A percentile compares a stretch with the other conserved stretches of the same genome.
phyloP scores from a whole-genome alignment of 352 stramenopile species.

The Globisporangium megalacanthum region DNA sequence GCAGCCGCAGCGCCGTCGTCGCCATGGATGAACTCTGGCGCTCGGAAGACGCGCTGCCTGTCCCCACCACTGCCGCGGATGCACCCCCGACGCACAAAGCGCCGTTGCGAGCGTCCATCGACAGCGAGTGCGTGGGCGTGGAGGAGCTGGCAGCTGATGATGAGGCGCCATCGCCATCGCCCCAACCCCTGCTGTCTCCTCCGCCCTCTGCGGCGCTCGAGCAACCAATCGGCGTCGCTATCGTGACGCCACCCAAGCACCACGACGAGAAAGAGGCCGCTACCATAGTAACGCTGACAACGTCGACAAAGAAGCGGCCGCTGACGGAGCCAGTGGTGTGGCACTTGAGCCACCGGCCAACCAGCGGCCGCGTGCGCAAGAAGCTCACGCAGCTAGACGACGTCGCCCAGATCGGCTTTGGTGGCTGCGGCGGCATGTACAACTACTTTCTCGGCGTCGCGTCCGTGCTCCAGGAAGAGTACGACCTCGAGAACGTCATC shows the following conservation, averaged over 20 bases:
- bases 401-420: constrained; percentile 73
- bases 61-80: too few relatives aligned
- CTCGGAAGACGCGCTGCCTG: constrained; percentile 14
- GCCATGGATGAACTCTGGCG: constrained; percentile 32
- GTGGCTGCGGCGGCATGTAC: constrained; percentile 82
- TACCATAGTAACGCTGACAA: not conserved
- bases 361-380: constrained; percentile 20
- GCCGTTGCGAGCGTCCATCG: not conserved
- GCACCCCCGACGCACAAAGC: not conserved
- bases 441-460: constrained; percentile 83
- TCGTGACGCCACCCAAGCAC: not conserved
- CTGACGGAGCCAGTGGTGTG: constrained; percentile 17
- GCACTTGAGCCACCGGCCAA: constrained; percentile 21
- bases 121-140: not conserved
- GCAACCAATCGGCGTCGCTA: not conserved
- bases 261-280: not conserved
- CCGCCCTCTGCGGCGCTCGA: not conserved
- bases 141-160: not conserved
- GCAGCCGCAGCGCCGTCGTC: constrained; percentile 2
- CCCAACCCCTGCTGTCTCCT: not conserved
- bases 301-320: constrained; percentile 8
- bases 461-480: constrained; percentile 71
- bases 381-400: constrained; percentile 53
- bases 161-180: not conserved
- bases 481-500: constrained; percentile 63